Evolutionary conservation across 2,329 filamentous ascomycete species (phyloP).

Genomic region (Dothidotthia symphoricarpi): DNA sequence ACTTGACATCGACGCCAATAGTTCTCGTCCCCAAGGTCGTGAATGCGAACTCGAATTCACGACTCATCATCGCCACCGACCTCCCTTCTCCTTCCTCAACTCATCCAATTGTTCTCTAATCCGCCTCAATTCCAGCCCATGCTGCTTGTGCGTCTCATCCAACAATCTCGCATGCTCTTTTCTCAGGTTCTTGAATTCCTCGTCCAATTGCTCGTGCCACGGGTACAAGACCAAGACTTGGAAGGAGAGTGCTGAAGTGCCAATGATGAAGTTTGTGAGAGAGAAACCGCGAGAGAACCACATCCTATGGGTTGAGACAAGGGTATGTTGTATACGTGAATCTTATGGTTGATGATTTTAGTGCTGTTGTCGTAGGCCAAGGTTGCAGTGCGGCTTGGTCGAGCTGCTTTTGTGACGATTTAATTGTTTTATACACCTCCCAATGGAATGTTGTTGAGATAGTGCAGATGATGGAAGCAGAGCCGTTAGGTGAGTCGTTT

Average conservation of each 20-base stretch:
- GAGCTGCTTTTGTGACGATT: too few relatives aligned
- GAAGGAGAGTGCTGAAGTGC: conserved; percentile 63
- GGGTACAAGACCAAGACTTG: conserved; percentile 70
- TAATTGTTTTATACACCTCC: too few relatives aligned
- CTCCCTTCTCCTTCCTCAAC: conserved; percentile 10
- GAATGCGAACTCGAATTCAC: not conserved
- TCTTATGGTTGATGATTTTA: not conserved
- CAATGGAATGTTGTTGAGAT: too few relatives aligned
- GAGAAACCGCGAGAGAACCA: conserved; percentile 55
- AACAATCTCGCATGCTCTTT: conserved; percentile 51
- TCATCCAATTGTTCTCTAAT: conserved; percentile 24
- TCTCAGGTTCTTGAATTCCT: conserved; percentile 60
- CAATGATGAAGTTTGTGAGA: conserved; percentile 65
- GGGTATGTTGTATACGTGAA: too few relatives aligned
- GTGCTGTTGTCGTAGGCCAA: not conserved
- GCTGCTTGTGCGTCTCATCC: conserved; percentile 20
- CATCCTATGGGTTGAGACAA: conserved; percentile 33
- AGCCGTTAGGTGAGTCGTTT: too few relatives aligned
- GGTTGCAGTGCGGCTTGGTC: not conserved
- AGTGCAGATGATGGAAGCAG: too few relatives aligned
- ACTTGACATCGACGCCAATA: too few relatives aligned
- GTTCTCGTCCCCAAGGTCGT: too few relatives aligned
- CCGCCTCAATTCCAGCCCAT: conserved; percentile 18
- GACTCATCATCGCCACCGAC: conserved; percentile 3
- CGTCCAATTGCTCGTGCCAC: conserved; percentile 66